phyloP scores from a whole-genome alignment of 1,284 basidiomycete species.

The Trichosporon sp. region DNA sequence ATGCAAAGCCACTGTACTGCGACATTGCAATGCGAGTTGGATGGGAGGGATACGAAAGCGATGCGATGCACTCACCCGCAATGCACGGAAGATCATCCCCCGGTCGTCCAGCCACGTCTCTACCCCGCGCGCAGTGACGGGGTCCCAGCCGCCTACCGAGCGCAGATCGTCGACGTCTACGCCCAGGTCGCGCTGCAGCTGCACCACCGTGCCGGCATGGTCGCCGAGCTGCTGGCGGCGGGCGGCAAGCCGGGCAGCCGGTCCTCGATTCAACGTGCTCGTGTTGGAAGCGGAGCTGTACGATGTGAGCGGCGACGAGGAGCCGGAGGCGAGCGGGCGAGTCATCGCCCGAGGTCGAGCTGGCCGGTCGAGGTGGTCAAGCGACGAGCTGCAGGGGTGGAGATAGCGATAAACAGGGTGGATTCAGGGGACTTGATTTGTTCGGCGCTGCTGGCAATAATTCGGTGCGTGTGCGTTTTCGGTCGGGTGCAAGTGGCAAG shows the following conservation, averaged over 20 bases:
- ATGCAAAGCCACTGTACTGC: no score
- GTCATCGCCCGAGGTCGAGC: not conserved
- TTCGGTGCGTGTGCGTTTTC: not conserved
- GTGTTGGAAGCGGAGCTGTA: not conserved
- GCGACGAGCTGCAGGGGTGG: not conserved
- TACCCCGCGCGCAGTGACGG: constrained; percentile 26
- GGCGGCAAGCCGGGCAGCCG: not conserved
- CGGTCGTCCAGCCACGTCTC: constrained; percentile 39
- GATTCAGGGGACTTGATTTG: not conserved
- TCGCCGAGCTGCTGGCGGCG: constrained; percentile 29
- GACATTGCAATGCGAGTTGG: no score
- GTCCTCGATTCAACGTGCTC: not conserved
- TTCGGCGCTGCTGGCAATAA: not conserved
- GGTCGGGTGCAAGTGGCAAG: not conserved
- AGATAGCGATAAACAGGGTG: not conserved
- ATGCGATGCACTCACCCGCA: constrained; percentile 31
- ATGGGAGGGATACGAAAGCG: no score
- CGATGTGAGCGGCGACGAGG: not conserved
- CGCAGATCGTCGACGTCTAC: constrained; percentile 35
- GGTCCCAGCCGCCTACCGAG: constrained; percentile 41
- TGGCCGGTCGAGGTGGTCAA: not conserved
- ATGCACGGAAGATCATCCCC: constrained; percentile 35
- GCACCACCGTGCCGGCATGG: constrained; percentile 25
- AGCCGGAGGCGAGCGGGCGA: not conserved
- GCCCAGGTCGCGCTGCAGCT: constrained; percentile 28